Evolutionary conservation across 2,329 filamentous ascomycete genomes (phyloP).

Genomic region (Fusarium torreyae): DNA sequence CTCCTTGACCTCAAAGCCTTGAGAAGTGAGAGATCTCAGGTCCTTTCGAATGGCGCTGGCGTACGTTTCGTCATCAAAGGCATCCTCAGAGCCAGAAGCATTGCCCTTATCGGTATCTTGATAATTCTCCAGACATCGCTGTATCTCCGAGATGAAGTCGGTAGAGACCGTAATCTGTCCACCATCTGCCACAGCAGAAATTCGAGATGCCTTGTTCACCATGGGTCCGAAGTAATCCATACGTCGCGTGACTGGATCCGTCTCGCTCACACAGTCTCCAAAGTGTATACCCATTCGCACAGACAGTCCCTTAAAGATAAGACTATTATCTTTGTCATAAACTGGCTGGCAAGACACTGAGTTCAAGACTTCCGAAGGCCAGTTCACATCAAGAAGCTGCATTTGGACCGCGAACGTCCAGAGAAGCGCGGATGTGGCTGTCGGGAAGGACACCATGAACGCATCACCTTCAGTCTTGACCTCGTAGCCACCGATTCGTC

Average conservation of each 20-base stretch:
- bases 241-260: constrained; percentile 93
- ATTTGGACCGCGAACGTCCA: constrained; percentile 98
- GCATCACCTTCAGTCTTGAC: constrained; percentile 99
- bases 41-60: constrained; percentile 88
- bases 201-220: constrained; percentile 97
- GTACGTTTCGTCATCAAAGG: constrained; percentile 80
- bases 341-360: constrained; percentile 88
- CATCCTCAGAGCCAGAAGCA: constrained; percentile 76
- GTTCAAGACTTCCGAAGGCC: constrained; percentile 93
- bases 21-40: constrained; percentile 86
- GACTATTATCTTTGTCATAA: constrained; percentile 84
- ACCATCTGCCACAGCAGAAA: constrained; percentile 93
- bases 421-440: constrained; percentile 91
- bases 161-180: constrained; percentile 97
- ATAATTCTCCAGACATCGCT: constrained; percentile 89
- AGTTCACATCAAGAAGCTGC: constrained; percentile 87
- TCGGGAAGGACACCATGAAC: constrained; percentile 99
- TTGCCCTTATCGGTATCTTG: constrained; percentile 84
- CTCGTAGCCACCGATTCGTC: constrained; percentile 96
- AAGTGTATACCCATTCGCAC: constrained; percentile 99
- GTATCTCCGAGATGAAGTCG: constrained; percentile 97
- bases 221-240: constrained; percentile 99
- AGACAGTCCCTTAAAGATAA: constrained; percentile 94
- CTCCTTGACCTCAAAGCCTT: constrained; percentile 97
- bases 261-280: constrained; percentile 94